Conservation (phyloP, 805 yeast genomes). For the Lipomyces sp. region DNA sequence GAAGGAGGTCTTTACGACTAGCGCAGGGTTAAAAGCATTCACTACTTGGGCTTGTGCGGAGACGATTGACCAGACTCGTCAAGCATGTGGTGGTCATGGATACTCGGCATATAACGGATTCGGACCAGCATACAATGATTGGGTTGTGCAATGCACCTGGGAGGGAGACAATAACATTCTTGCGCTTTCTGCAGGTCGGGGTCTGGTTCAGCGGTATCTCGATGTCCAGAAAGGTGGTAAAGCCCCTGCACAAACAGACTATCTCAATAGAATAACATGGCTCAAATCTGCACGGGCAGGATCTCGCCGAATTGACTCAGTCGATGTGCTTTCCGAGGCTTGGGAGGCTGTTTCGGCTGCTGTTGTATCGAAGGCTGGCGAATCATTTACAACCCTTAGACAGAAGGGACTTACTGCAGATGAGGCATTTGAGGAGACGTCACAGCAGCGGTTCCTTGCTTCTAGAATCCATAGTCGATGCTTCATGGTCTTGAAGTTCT, state of each 20-base stretch:
- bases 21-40: conserved; percentile 87
- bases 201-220: conserved; percentile 60
- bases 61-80: conserved; percentile 86
- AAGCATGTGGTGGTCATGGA: conserved; percentile 96
- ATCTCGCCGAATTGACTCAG: conserved; percentile 25
- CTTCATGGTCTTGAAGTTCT: conserved; percentile 48
- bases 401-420: conserved; percentile 40
- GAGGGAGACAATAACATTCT: conserved; percentile 94
- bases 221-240: conserved; percentile 50
- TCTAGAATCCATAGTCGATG: conserved; percentile 50
- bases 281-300: conserved; percentile 26
- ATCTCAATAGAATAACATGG: conserved; percentile 43
- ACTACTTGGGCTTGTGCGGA: conserved; percentile 84
- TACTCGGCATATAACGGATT: conserved; percentile 91
- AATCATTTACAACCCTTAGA: conserved; percentile 39
- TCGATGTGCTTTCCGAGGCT: conserved; percentile 40
- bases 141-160: conserved; percentile 99
- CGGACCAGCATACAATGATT: conserved; percentile 85
- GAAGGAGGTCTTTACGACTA: conserved; percentile 78
- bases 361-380: conserved; percentile 46
- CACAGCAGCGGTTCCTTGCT: conserved; percentile 50
- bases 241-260: conserved; percentile 55
- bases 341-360: conserved; percentile 48
- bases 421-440: conserved; percentile 49
- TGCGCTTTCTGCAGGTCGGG: conserved; percentile 82